Conservation (phyloP, 768 basidiomycete species). For the Lentinula aciculospora region DNA sequence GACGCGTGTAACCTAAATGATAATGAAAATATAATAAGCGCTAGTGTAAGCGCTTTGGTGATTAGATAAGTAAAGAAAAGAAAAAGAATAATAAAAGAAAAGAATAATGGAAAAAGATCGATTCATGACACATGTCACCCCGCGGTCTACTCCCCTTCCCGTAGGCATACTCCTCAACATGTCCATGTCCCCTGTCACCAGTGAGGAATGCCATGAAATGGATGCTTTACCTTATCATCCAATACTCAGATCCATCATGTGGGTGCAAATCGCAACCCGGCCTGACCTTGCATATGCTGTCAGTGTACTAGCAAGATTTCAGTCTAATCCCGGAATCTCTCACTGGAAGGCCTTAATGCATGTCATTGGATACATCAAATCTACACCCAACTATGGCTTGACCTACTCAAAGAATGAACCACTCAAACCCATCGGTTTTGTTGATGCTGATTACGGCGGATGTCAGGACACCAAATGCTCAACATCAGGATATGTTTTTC, state of each 20-base stretch:
- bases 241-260: too few relatives aligned
- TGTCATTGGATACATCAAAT: slow-evolving; percentile 14
- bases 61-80: too few relatives aligned
- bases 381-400: neutral
- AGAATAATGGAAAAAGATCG: too few relatives aligned
- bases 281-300: slow-evolving; percentile 18
- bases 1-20: too few relatives aligned
- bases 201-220: too few relatives aligned
- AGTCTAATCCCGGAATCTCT: slow-evolving; percentile 12
- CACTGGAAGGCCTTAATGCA: slow-evolving; percentile 26
- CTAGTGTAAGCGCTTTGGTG: too few relatives aligned
- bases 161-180: too few relatives aligned
- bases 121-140: too few relatives aligned
- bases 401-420: neutral
- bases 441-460: slow-evolving; percentile 26
- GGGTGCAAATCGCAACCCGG: neutral
- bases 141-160: neutral
- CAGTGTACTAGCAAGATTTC: slow-evolving; percentile 14
- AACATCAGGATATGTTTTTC: slow-evolving; percentile 24
- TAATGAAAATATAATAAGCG: too few relatives aligned
- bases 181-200: too few relatives aligned
- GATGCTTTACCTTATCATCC: too few relatives aligned
- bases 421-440: slow-evolving; percentile 10
- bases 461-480: slow-evolving; percentile 17
- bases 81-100: too few relatives aligned